phyloP scores from a whole-genome alignment of 2,329 filamentous ascomycete species.

The Cladophialophora bantiana region DNA sequence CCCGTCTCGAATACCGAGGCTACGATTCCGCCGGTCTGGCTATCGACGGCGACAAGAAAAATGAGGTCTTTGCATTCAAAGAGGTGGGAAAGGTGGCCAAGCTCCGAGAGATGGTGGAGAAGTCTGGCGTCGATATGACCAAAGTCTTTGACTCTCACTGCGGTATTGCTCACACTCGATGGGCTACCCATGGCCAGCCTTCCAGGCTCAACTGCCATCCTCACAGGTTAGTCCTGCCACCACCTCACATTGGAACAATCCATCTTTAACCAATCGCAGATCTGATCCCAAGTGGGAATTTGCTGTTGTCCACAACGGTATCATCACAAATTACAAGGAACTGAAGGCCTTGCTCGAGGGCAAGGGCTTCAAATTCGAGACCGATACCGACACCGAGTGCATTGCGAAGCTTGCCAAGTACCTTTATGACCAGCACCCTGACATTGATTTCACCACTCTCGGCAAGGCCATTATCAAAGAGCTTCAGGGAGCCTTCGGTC shows the following conservation, averaged over 20 bases:
- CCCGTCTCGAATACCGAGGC: conserved; percentile 95
- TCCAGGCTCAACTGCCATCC: conserved; percentile 97
- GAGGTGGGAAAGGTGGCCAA: conserved; percentile 99
- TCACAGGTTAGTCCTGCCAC: conserved; percentile 73
- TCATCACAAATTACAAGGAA: conserved; percentile 99
- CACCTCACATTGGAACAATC: neutral
- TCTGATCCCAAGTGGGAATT: conserved; percentile 97
- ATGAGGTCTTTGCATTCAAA: conserved; percentile 96
- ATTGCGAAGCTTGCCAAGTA: conserved; percentile 99
- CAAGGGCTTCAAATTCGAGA: conserved; percentile 99
- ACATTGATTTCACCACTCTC: conserved; percentile 93
- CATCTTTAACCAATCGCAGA: conserved; percentile 55
- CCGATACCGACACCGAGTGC: conserved; percentile 98
- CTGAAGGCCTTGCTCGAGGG: conserved; percentile 87
- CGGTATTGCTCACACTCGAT: conserved; percentile 97
- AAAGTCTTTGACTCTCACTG: conserved; percentile 98
- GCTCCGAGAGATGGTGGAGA: conserved; percentile 89
- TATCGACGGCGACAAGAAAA: conserved; percentile 97
- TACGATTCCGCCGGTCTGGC: conserved; percentile 98
- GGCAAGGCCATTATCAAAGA: conserved; percentile 98
- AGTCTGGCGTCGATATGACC: conserved; percentile 80
- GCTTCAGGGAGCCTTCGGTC: conserved; percentile 95
- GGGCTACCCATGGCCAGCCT: conserved; percentile 96
- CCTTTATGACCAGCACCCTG: conserved; percentile 92
- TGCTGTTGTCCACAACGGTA: conserved; percentile 97